phyloP scores from a whole-genome alignment of 2,329 filamentous ascomycete genomes.

The Diaporthe sp. region DNA sequence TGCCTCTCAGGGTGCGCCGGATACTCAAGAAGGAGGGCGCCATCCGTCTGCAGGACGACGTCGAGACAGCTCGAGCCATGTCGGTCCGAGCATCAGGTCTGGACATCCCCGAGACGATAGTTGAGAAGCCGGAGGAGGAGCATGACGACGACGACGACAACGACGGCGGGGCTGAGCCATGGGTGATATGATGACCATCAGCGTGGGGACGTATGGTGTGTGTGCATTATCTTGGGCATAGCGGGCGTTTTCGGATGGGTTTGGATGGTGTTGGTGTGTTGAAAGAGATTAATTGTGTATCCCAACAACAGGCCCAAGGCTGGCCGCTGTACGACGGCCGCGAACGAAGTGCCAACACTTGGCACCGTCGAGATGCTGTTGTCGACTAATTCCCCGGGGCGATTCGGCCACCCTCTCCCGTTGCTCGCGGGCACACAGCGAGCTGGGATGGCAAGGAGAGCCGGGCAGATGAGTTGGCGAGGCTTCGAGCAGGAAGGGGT shows the following conservation, averaged over 20 bases:
- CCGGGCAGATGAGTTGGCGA: background rate
- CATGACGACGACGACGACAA: constrained; percentile 43
- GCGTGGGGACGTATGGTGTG: too few species aligned
- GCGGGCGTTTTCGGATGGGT: constrained; percentile 19
- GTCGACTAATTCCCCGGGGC: background rate
- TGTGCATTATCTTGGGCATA: constrained; percentile 19
- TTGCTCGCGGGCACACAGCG: background rate
- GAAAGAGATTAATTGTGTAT: background rate
- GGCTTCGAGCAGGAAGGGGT: background rate
- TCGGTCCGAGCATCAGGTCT: constrained; percentile 39
- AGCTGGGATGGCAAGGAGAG: background rate
- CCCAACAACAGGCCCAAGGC: background rate
- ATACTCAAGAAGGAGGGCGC: constrained; percentile 41
- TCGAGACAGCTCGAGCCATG: constrained; percentile 26
- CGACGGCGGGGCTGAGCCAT: constrained; percentile 38
- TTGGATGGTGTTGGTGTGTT: background rate
- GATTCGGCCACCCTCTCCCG: background rate
- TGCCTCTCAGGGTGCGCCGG: constrained; percentile 27
- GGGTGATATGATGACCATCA: constrained; percentile 17
- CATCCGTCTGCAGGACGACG: constrained; percentile 42
- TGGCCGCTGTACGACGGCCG: background rate
- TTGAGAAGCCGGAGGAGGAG: constrained; percentile 42
- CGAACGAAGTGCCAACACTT: background rate
- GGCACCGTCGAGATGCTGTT: background rate
- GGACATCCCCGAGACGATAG: background rate